Evolutionary conservation across 305 asterid genomes (phyloP).

Genomic region (Striga hermonthica): DNA sequence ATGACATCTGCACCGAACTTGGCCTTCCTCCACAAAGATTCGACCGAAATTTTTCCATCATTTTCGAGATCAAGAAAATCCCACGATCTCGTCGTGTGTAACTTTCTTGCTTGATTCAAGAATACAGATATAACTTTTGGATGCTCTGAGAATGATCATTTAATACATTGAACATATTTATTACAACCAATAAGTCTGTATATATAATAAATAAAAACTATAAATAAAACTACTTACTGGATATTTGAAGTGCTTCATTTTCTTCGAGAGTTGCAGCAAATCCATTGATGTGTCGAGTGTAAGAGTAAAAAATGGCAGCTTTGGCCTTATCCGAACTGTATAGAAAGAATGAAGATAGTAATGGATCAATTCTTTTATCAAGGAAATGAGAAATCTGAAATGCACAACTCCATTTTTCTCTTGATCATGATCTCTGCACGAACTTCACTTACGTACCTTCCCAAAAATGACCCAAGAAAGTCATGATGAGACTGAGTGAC

Average conservation of each 20-base stretch:
- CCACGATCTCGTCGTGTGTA: constrained; percentile 97
- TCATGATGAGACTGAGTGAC: constrained; percentile 64
- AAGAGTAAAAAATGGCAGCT: constrained; percentile 77
- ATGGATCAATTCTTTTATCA: neutral
- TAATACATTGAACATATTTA: neutral
- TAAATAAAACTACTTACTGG: constrained; percentile 44
- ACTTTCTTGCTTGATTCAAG: constrained; percentile 62
- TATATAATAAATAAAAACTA: neutral
- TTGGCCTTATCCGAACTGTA: constrained; percentile 60
- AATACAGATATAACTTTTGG: constrained; percentile 81
- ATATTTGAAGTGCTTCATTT: constrained; percentile 52
- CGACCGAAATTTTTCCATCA: constrained; percentile 45
- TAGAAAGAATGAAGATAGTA: neutral
- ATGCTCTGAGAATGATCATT: constrained; percentile 44
- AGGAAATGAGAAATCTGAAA: neutral
- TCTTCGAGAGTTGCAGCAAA: constrained; percentile 85
- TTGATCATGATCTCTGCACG: too few relatives aligned
- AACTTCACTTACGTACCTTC: too few relatives aligned
- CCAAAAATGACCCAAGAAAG: constrained; percentile 83
- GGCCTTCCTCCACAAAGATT: constrained; percentile 79
- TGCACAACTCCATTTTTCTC: neutral
- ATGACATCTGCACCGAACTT: constrained; percentile 76
- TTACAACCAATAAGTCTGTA: neutral
- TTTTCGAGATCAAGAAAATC: constrained; percentile 67
- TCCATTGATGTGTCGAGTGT: constrained; percentile 82